These are phyloP conservation scores for Flaveria brownii DNA, from an alignment of 129 eudicot species.

Conservation along the genomic window DNA sequence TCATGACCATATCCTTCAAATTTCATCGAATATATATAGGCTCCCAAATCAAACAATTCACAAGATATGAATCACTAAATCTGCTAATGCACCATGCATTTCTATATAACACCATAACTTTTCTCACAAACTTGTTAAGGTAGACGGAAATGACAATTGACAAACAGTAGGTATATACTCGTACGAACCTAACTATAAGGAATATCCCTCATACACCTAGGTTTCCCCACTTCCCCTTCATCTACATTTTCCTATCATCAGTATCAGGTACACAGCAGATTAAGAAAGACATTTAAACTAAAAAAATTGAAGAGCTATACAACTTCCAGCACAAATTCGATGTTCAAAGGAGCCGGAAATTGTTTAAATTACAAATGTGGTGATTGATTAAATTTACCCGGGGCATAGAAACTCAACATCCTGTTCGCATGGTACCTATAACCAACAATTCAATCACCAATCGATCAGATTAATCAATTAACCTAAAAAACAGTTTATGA, in stretches of 20 bases:
- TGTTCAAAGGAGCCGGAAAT: too few species aligned
- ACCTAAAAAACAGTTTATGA: neutral
- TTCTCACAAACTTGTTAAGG: neutral
- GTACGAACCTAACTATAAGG: neutral
- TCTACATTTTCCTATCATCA: neutral
- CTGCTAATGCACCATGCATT: neutral
- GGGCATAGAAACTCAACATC: constrained; percentile 97
- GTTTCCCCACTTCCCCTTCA: constrained; percentile 4
- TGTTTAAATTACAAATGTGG: too few species aligned
- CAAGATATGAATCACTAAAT: neutral
- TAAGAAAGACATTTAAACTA: neutral
- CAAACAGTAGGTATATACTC: neutral
- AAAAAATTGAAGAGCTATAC: too few species aligned
- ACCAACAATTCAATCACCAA: neutral
- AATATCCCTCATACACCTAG: neutral
- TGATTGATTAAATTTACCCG: constrained; percentile 47
- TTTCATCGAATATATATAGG: neutral
- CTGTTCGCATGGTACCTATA: constrained; percentile 95
- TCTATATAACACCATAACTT: neutral
- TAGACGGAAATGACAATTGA: neutral
- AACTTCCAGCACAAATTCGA: too few species aligned
- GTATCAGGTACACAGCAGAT: neutral
- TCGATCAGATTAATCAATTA: neutral
- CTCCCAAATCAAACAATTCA: neutral
- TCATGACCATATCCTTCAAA: neutral